Evolutionary conservation across 768 basidiomycete genomes (phyloP), one percentile per base, ranked within the genome.

Genomic region (Clavaria fumosa): DNA sequence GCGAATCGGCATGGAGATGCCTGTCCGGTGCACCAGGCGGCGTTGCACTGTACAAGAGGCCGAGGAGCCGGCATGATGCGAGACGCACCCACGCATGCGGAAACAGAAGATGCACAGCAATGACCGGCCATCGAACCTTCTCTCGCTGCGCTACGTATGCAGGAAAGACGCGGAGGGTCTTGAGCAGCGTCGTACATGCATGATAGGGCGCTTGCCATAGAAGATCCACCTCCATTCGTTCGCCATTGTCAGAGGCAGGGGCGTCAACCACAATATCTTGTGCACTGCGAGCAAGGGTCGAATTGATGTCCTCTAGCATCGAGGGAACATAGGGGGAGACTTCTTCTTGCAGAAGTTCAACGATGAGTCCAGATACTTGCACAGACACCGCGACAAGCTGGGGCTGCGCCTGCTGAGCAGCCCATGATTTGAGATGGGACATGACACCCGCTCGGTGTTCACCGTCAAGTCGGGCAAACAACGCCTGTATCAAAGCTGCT

Each of bases 41-140:
- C 9, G 68, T 51, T 3, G 69, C 63, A 4, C 67, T 55, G 52
- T 82, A 89, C 4, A 89, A 58, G 15, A 66, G 48, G 12, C 86
- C 86, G 2, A 95, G 53, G 9, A 89, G 63, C 39, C 85, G 68
- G 41, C 78, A 78, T 1, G 89, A 67, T 1, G 78, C 80, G 4
- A 72, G 75, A 28, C 91, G 78, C 0, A 95, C 89, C 93, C 91
- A 96, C 3, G 85, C 72, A 54, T 99, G 95, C 4, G 91, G 90
- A 59, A 79, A 96, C 2, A 81, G 63, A 3, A 96, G 69, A 47
- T 82, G 76, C 0, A 60, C 47, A 17, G 72, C 61, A 28, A 95
- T 64, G 1, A 62, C 50, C 7, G 57, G 47, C 89, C 90, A 93
- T 1, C 64, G 52, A 1, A 84, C 59, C 39, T 54, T 61, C 28